Conservation (phyloP, 208 protist genomes). For the Trypanosoma theileri region DNA sequence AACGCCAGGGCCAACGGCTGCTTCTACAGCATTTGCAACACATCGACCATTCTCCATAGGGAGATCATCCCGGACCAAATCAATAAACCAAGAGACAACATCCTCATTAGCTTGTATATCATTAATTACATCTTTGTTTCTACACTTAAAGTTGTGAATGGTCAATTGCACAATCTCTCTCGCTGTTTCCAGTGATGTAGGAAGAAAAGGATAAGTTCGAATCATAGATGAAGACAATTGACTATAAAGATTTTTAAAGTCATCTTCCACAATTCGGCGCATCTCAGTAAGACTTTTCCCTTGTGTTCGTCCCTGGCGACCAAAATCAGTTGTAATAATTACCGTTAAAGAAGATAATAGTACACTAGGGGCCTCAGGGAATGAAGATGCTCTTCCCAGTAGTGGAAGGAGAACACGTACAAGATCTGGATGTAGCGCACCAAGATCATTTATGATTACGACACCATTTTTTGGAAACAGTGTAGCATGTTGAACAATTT, state of each 20-base stretch:
- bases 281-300: slow-evolving; percentile 66
- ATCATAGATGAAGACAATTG: slow-evolving; percentile 48
- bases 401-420: slow-evolving; percentile 57
- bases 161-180: slow-evolving; percentile 46
- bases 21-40: slow-evolving; percentile 24
- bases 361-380: slow-evolving; percentile 43
- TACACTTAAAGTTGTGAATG: slow-evolving; percentile 40
- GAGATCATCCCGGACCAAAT: slow-evolving; percentile 29
- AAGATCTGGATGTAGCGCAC: slow-evolving; percentile 43
- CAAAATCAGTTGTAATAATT: slow-evolving; percentile 81
- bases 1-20: slow-evolving; percentile 14
- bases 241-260: slow-evolving; percentile 60
- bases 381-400: slow-evolving; percentile 44
- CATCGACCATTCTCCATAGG: slow-evolving; percentile 30
- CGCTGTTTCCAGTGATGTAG: slow-evolving; percentile 50
- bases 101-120: slow-evolving; percentile 16
- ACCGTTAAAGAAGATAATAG: slow-evolving; percentile 43
- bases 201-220: slow-evolving; percentile 64
- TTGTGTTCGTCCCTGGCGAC: slow-evolving; percentile 59
- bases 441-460: slow-evolving; percentile 72
- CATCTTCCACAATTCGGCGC: slow-evolving; percentile 50
- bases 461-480: slow-evolving; percentile 55
- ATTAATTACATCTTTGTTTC: slow-evolving; percentile 7
- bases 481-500: slow-evolving; percentile 39
- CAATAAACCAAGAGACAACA: slow-evolving; percentile 26